Percentiles rank a stretch among this genome's conserved stretches.
Conservation (phyloP, 176 grass and related monocot genomes). For the Oryza brachyantha region DNA sequence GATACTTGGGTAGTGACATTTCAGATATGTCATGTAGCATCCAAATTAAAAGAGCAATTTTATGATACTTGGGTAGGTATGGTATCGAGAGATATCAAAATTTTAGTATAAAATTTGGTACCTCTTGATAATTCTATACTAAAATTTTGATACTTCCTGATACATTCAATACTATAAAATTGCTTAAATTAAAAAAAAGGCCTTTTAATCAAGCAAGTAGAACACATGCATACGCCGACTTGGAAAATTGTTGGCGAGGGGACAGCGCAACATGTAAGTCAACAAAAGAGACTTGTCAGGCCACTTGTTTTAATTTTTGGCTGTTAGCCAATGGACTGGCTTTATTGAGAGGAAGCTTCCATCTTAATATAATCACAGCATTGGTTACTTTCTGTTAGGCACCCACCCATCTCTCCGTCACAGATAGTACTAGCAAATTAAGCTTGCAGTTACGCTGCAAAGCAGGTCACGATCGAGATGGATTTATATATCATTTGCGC, state of each 20-base stretch:
- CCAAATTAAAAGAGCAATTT: too few species aligned
- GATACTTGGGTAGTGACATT: too few species aligned
- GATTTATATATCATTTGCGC: not conserved
- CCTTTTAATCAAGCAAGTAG: too few species aligned
- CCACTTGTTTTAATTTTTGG: not conserved
- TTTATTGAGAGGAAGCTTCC: slow-evolving; percentile 24
- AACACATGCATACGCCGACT: slow-evolving; percentile 1
- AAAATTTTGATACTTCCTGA: too few species aligned
- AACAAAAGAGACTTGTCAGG: not conserved
- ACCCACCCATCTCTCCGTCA: not conserved
- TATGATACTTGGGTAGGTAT: too few species aligned
- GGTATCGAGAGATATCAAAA: too few species aligned
- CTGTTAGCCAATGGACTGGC: not conserved
- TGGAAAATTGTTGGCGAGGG: not conserved
- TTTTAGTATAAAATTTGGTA: too few species aligned
- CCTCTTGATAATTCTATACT: too few species aligned
- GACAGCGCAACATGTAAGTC: not conserved
- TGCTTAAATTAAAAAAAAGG: too few species aligned
- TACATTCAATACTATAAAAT: too few species aligned
- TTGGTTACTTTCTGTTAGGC: not conserved
- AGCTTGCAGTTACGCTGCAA: not conserved
- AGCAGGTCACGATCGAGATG: not conserved
- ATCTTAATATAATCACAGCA: not conserved
- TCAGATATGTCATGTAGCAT: too few species aligned
- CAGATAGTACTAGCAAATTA: not conserved